A percentile compares a stretch with the other conserved stretches of the same genome.
Evolutionary conservation across 495 filamentous ascomycete genomes (phyloP).

Genomic region (Melanomma pulvis-pyrius): DNA sequence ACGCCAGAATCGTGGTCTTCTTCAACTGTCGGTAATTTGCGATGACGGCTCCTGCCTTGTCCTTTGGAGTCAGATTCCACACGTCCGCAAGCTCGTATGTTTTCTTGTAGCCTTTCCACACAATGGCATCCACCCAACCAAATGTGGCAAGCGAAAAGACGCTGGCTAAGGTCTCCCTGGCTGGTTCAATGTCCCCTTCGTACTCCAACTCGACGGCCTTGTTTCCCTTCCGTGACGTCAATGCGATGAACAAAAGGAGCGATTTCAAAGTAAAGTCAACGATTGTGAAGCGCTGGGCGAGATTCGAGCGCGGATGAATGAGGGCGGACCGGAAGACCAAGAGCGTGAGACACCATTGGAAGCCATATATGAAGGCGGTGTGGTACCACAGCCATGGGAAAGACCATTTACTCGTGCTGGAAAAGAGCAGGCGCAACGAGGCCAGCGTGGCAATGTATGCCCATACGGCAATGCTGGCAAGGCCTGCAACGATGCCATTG

Average conservation of each 20-base stretch:
- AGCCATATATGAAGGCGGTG: constrained; percentile 80
- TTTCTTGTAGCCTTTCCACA: constrained; percentile 88
- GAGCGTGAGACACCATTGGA: constrained; percentile 77
- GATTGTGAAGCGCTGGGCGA: constrained; percentile 63
- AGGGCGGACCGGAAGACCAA: constrained; percentile 82
- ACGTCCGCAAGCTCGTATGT: constrained; percentile 80
- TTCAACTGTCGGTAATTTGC: constrained; percentile 81
- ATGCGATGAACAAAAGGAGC: constrained; percentile 70
- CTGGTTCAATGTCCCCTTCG: constrained; percentile 83
- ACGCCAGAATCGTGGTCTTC: constrained; percentile 78
- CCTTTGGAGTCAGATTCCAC: constrained; percentile 86
- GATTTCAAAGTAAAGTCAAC: constrained; percentile 73
- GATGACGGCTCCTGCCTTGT: constrained; percentile 80
- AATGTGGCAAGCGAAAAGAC: constrained; percentile 87
- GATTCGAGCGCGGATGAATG: constrained; percentile 71
- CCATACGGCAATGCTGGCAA: constrained; percentile 72
- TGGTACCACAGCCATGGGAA: constrained; percentile 88
- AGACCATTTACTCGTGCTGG: constrained; percentile 61
- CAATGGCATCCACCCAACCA: constrained; percentile 84
- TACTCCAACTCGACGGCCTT: constrained; percentile 83
- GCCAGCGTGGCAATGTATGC: constrained; percentile 78
- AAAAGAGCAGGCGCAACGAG: constrained; percentile 70
- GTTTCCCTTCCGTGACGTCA: constrained; percentile 88
- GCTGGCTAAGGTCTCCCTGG: constrained; percentile 81
- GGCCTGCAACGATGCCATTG: constrained; percentile 61